A percentile compares a stretch with the other conserved stretches of the same genome.
Evolutionary conservation across 768 basidiomycete species (phyloP).

Genomic region (Suillus subalutaceus): DNA sequence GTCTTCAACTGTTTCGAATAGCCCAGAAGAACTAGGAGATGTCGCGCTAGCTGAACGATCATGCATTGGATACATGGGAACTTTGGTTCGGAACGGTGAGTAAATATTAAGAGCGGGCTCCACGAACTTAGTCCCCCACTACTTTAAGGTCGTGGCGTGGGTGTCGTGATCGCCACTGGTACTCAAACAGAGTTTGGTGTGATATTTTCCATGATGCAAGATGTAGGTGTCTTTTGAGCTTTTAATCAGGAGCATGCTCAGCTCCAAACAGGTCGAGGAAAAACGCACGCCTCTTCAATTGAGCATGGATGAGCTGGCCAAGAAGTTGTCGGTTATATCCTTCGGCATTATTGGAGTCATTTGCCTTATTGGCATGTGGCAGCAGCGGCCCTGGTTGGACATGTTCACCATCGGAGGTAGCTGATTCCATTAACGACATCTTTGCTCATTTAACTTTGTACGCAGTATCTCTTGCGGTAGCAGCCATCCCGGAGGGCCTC

Average conservation of each 20-base stretch:
- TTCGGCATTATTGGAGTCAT: conserved; percentile 96
- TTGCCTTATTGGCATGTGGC: conserved; percentile 85
- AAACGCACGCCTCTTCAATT: conserved; percentile 90
- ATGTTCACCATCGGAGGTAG: conserved; percentile 99
- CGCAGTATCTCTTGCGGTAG: conserved; percentile 94
- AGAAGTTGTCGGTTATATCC: conserved; percentile 86
- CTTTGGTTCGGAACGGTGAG: conserved; percentile 85
- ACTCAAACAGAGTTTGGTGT: conserved; percentile 92
- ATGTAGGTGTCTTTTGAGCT: conserved; percentile 49
- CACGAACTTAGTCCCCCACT: not conserved
- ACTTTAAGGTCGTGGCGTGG: conserved; percentile 69
- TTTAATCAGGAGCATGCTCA: conserved; percentile 7
- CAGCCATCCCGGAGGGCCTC: conserved; percentile 95
- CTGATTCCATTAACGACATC: conserved; percentile 22
- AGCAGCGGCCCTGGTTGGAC: conserved; percentile 87
- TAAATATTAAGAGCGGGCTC: not conserved
- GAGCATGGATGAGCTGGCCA: conserved; percentile 95
- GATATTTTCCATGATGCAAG: conserved; percentile 98
- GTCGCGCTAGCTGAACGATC: conserved; percentile 79
- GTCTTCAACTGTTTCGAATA: conserved; percentile 18
- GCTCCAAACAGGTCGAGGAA: conserved; percentile 63
- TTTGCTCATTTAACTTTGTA: conserved; percentile 18
- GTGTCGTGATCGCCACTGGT: conserved; percentile 86
- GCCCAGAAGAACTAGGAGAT: conserved; percentile 20
- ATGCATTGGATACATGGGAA: conserved; percentile 96